Conservation (phyloP, 257 asterid species). For the Solanum sparsipilum region DNA sequence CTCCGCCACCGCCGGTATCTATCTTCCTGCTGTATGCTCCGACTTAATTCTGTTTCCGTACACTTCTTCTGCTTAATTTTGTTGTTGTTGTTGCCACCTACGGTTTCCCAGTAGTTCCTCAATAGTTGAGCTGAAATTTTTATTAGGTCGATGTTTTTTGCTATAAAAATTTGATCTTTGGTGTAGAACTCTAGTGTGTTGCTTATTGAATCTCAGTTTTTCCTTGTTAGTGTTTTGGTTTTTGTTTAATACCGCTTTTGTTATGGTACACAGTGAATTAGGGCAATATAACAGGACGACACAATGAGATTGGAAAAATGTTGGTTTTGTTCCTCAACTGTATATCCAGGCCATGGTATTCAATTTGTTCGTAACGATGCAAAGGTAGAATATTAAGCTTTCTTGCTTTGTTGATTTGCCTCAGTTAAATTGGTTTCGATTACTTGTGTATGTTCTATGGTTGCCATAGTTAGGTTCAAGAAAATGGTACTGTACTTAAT, state of each 20-base stretch:
- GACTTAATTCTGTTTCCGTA: neutral
- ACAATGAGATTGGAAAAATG: slow-evolving; percentile 90
- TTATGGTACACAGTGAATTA: neutral
- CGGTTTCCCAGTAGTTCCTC: neutral
- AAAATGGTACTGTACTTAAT: neutral
- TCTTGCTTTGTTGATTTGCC: neutral
- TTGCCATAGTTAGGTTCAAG: neutral
- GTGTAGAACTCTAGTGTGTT: neutral
- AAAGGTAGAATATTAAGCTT: slow-evolving; percentile 29
- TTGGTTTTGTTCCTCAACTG: slow-evolving; percentile 84
- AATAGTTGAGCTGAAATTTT: neutral
- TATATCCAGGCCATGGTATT: slow-evolving; percentile 86
- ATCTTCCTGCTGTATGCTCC: neutral
- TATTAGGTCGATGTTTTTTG: neutral
- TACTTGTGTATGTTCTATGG: neutral
- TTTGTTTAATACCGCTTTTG: neutral
- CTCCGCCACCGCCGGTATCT: neutral
- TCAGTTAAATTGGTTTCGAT: neutral
- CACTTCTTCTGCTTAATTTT: neutral
- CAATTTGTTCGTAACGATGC: slow-evolving; percentile 90
- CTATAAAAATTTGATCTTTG: neutral
- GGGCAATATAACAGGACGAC: neutral
- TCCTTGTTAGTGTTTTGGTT: neutral
- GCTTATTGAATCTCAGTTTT: neutral
- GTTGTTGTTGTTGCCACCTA: too few species aligned